phyloP scores from a whole-genome alignment of 192 early-diverging fungal genomes.

The Mycoemilia scoparia region DNA sequence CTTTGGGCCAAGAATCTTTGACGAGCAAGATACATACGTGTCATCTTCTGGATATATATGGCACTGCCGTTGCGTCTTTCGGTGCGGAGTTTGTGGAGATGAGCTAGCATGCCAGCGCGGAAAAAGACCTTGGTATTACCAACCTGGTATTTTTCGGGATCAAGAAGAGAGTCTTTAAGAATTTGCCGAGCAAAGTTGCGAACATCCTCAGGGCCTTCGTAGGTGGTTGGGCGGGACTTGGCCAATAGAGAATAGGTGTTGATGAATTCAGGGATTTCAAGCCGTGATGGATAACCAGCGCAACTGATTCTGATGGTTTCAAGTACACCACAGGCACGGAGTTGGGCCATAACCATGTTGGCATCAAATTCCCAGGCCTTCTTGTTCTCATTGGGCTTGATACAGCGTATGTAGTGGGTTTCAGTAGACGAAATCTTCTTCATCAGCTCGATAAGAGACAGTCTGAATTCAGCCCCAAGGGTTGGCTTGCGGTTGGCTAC shows the following conservation, averaged over 20 bases:
- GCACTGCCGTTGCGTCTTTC: conserved; percentile 68
- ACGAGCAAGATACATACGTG: conserved; percentile 47
- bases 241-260: conserved; percentile 57
- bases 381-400: conserved; percentile 96
- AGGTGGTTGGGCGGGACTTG: conserved; percentile 30
- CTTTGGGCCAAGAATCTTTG: conserved; percentile 34
- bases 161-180: conserved; percentile 45
- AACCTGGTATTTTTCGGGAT: conserved; percentile 79
- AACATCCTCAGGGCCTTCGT: conserved; percentile 22
- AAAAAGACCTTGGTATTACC: conserved; percentile 96
- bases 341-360: conserved; percentile 79
- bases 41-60: conserved; percentile 76
- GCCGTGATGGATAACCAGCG: conserved; percentile 88
- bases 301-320: conserved; percentile 98
- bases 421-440: conserved; percentile 85
- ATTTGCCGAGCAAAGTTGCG: conserved; percentile 41
- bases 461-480: conserved; percentile 92
- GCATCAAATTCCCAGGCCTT: conserved; percentile 84
- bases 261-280: conserved; percentile 78
- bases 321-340: conserved; percentile 95
- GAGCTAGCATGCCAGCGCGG: conserved; percentile 75
- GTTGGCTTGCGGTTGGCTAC: conserved; percentile 58
- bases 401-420: conserved; percentile 95
- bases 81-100: conserved; percentile 66
- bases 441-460: conserved; percentile 83